Evolutionary conservation across 768 basidiomycete species (phyloP).

Genomic region (Rhodotorula babjevae): DNA sequence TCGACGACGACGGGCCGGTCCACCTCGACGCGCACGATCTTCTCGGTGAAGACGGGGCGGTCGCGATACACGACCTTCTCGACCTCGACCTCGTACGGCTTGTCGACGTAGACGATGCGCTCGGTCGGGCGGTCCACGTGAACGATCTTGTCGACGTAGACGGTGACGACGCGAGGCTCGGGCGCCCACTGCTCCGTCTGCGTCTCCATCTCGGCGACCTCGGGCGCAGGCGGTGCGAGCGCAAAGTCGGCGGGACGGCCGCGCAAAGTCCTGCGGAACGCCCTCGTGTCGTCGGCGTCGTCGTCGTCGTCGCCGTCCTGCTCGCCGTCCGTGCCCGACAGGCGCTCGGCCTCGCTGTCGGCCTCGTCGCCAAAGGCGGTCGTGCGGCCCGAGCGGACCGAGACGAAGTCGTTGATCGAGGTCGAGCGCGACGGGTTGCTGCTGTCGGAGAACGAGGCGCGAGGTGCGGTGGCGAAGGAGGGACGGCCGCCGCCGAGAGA

Average conservation of each 20-base stretch:
- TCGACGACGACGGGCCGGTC: slow-evolving; percentile 34
- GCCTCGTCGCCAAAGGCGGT: slow-evolving; percentile 7
- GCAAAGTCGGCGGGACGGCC: slow-evolving; percentile 6
- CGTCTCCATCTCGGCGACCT: slow-evolving; percentile 11
- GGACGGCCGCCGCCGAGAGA: slow-evolving; percentile 9
- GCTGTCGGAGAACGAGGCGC: slow-evolving; percentile 23
- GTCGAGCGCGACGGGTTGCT: slow-evolving; percentile 18
- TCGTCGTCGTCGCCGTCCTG: neutral
- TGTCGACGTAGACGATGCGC: slow-evolving; percentile 32
- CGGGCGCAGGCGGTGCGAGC: neutral
- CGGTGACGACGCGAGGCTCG: slow-evolving; percentile 34
- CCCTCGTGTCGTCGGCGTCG: neutral
- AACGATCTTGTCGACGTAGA: slow-evolving; percentile 22
- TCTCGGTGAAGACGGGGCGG: slow-evolving; percentile 6
- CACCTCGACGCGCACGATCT: slow-evolving; percentile 12
- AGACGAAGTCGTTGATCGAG: slow-evolving; percentile 32
- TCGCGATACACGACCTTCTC: slow-evolving; percentile 12
- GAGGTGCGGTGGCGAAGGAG: slow-evolving; percentile 3
- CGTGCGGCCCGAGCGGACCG: slow-evolving; percentile 25
- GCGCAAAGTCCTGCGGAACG: slow-evolving; percentile 20
- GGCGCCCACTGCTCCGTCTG: slow-evolving; percentile 15
- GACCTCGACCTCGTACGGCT: neutral
- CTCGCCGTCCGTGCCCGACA: neutral
- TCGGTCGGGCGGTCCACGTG: too few relatives aligned
- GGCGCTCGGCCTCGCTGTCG: slow-evolving; percentile 15